These are phyloP conservation scores for Rutstroemia sp. DNA, from an alignment of 2,329 filamentous ascomycete species.

Conservation along the genomic window DNA sequence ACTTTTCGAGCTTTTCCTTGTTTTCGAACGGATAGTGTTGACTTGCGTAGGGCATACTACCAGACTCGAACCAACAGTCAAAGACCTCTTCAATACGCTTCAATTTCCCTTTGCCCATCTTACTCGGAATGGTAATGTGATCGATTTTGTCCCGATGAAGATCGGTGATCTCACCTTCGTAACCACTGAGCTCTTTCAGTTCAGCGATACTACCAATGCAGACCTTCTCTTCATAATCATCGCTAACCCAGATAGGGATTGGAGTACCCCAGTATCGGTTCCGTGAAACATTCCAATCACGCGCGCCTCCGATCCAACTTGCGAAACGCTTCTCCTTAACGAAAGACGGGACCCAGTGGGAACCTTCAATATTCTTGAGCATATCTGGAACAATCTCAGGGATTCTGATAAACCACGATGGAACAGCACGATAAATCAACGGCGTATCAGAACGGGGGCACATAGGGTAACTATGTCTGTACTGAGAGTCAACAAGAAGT, in stretches of 20 bases:
- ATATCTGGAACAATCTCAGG: conserved; percentile 77
- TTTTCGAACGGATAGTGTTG: conserved; percentile 92
- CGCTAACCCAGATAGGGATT: conserved; percentile 84
- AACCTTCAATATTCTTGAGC: conserved; percentile 81
- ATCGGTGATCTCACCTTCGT: conserved; percentile 72
- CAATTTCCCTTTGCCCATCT: conserved; percentile 76
- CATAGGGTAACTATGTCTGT: conserved; percentile 88
- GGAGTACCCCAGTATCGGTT: conserved; percentile 96
- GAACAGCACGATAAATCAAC: conserved; percentile 84
- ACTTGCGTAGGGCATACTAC: conserved; percentile 89
- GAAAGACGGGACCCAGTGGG: conserved; percentile 84
- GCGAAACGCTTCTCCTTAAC: conserved; percentile 89
- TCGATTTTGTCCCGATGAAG: conserved; percentile 92
- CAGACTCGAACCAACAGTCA: conserved; percentile 96
- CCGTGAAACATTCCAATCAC: conserved; percentile 91
- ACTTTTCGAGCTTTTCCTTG: conserved; percentile 68
- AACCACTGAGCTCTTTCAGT: conserved; percentile 80
- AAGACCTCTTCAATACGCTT: conserved; percentile 82
- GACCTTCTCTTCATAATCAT: conserved; percentile 78
- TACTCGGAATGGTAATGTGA: conserved; percentile 87
- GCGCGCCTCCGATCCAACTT: conserved; percentile 85
- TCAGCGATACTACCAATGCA: conserved; percentile 82
- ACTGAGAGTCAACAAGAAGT: conserved; percentile 75
- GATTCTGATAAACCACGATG: conserved; percentile 92
- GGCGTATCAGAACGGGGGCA: conserved; percentile 94